These are phyloP conservation scores for Radiomyces spectabilis DNA, from an alignment of 192 early-diverging fungal species.

Conservation along the genomic window DNA sequence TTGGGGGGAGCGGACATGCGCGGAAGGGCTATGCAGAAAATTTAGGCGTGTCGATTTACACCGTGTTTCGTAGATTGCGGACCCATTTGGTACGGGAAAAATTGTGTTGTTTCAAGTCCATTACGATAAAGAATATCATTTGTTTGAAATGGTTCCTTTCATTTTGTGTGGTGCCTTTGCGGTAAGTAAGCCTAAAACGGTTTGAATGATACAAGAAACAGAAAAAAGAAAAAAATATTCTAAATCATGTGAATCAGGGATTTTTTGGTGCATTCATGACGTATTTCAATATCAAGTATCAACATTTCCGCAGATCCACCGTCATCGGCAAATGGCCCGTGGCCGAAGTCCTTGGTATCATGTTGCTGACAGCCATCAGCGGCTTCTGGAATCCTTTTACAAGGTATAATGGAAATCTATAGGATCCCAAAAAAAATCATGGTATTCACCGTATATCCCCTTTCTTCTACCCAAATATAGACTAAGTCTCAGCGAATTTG, in stretches of 20 bases:
- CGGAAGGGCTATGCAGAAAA: no score
- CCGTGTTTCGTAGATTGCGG: slow-evolving; percentile 52
- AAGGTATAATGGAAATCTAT: slow-evolving; percentile 31
- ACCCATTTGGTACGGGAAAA: slow-evolving; percentile 80
- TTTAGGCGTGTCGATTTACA: no score
- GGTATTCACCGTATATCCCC: neutral
- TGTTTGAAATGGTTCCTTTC: slow-evolving; percentile 88
- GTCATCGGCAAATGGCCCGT: slow-evolving; percentile 64
- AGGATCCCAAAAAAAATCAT: neutral
- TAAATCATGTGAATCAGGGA: slow-evolving; percentile 45
- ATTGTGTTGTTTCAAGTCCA: slow-evolving; percentile 83
- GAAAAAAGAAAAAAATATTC: neutral
- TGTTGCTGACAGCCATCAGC: slow-evolving; percentile 61
- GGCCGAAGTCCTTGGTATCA: slow-evolving; percentile 63
- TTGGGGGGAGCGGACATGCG: no score
- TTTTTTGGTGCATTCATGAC: slow-evolving; percentile 80
- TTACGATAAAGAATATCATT: slow-evolving; percentile 84
- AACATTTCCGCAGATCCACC: slow-evolving; percentile 66
- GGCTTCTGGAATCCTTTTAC: slow-evolving; percentile 82
- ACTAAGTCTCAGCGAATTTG: slow-evolving; percentile 76
- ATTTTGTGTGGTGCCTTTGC: slow-evolving; percentile 77
- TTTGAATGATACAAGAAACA: neutral
- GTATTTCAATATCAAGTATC: slow-evolving; percentile 57
- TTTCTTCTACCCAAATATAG: slow-evolving; percentile 31
- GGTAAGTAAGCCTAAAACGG: slow-evolving; percentile 34